These are phyloP conservation scores for Candida sp. DNA, from an alignment of 1,139 yeast genomes.

Conservation along the genomic window DNA sequence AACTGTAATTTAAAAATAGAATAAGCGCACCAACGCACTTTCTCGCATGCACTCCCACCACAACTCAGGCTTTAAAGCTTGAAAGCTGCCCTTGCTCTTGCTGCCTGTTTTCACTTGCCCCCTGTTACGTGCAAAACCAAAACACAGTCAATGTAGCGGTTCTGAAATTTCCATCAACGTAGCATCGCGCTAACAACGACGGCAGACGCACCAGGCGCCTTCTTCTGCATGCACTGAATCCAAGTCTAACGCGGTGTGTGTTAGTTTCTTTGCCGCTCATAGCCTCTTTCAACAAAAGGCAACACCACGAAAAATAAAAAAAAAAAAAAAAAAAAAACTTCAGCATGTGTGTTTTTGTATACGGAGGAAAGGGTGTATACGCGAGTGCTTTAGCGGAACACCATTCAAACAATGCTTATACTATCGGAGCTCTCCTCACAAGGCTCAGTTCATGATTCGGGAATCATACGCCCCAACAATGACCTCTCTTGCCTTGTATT, in stretches of 20 bases:
- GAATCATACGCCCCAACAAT: conserved; percentile 1
- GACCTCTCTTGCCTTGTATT: conserved; percentile 18
- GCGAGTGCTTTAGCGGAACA: too few species aligned
- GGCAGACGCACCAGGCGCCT: neutral
- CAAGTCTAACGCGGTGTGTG: too few species aligned
- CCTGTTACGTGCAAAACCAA: neutral
- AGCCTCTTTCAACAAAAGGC: too few species aligned
- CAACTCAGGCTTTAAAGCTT: neutral
- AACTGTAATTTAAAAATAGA: neutral
- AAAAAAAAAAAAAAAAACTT: too few species aligned
- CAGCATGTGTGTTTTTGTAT: too few species aligned
- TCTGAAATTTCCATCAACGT: neutral
- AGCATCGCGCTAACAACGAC: neutral
- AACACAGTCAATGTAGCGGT: neutral
- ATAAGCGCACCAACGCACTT: neutral
- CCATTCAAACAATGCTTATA: conserved; percentile 15
- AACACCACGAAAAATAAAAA: too few species aligned
- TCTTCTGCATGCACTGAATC: too few species aligned
- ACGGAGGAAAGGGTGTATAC: too few species aligned
- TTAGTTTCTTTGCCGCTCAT: too few species aligned
- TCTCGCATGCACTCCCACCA: neutral
- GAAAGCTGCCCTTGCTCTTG: neutral
- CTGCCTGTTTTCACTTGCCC: neutral
- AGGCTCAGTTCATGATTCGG: conserved; percentile 8
- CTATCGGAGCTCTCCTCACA: conserved; percentile 19